A percentile compares a stretch with the other conserved stretches of the same genome.
These are phyloP conservation scores for Colletotrichum sp. DNA, from an alignment of 2,329 filamentous ascomycete species.

Conservation along the genomic window DNA sequence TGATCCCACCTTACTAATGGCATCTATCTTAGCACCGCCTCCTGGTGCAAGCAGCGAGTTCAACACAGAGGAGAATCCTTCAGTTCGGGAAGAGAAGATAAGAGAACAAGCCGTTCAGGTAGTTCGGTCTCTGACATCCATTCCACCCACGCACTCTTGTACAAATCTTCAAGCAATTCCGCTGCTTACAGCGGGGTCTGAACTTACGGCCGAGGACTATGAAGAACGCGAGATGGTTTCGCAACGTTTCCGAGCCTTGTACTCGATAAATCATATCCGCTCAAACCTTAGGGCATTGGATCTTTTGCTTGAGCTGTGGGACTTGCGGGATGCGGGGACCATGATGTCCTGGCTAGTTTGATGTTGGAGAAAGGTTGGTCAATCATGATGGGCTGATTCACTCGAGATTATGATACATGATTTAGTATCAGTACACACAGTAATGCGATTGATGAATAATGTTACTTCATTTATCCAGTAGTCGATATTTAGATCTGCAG, in stretches of 20 bases:
- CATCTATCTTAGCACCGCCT: background rate
- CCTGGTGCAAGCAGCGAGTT: background rate
- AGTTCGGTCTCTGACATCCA: background rate
- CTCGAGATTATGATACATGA: too few species aligned
- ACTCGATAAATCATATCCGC: background rate
- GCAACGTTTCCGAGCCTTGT: background rate
- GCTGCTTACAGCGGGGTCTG: background rate
- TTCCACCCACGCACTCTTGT: background rate
- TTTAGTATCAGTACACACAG: background rate
- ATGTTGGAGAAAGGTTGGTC: background rate
- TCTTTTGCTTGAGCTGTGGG: background rate
- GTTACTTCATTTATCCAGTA: too few species aligned
- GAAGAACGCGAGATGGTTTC: background rate
- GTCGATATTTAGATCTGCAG: too few species aligned
- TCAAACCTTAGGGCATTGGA: background rate
- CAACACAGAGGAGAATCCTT: background rate
- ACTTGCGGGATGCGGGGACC: background rate
- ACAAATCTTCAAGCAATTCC: background rate
- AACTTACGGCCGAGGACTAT: accelerated
- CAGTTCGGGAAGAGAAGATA: background rate
- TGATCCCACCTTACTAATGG: background rate
- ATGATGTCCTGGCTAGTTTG: background rate
- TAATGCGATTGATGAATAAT: too few species aligned
- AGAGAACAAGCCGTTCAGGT: background rate
- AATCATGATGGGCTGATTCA: background rate